Evolutionary conservation across 1,284 basidiomycete genomes (phyloP).

Genomic region (Peniophora sp.): DNA sequence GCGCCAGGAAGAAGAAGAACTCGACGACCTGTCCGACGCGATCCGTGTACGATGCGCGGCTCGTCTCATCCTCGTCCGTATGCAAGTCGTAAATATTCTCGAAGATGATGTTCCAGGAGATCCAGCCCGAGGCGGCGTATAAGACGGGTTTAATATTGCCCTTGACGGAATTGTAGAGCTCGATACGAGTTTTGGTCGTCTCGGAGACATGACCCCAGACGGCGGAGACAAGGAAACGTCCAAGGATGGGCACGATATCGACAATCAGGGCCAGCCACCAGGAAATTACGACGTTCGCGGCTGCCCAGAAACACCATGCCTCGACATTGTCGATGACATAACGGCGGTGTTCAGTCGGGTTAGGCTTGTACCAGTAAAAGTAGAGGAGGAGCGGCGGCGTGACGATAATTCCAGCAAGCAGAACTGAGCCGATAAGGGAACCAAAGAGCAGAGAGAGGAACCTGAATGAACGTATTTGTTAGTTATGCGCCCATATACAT

Average conservation of each 20-base stretch:
- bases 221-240: constrained; percentile 43
- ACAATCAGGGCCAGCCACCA: constrained; percentile 69
- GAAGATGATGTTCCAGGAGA: constrained; percentile 67
- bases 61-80: constrained; percentile 27
- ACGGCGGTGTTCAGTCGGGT: constrained; percentile 45
- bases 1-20: constrained; percentile 62
- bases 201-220: constrained; percentile 74
- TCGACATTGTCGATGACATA: constrained; percentile 62
- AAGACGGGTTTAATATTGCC: constrained; percentile 60
- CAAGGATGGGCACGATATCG: constrained; percentile 52
- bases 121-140: constrained; percentile 58
- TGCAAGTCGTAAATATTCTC: constrained; percentile 51
- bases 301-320: constrained; percentile 75
- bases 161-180: constrained; percentile 63
- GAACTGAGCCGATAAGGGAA: constrained; percentile 60
- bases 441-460: constrained; percentile 58
- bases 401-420: constrained; percentile 54
- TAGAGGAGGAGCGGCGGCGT: constrained; percentile 54
- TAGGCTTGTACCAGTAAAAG: constrained; percentile 58
- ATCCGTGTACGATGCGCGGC: constrained; percentile 49
- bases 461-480: constrained; percentile 15
- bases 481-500: background rate
- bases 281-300: constrained; percentile 64
- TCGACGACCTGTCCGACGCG: constrained; percentile 47
- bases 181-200: constrained; percentile 51